These are phyloP conservation scores for Wallemia hederae DNA, from an alignment of 1,284 basidiomycete genomes.

Conservation along the genomic window DNA sequence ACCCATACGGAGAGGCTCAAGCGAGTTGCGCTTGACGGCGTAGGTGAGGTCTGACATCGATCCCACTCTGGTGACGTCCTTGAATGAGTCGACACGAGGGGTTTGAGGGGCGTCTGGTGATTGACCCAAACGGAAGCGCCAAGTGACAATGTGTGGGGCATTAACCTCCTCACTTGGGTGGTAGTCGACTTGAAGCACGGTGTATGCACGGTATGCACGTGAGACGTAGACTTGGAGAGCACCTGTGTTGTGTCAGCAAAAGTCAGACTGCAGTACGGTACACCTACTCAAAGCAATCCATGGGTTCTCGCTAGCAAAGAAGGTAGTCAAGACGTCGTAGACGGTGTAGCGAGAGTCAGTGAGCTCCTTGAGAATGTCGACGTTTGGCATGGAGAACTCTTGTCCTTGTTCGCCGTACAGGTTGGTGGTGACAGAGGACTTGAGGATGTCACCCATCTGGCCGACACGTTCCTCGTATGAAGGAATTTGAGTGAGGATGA, in stretches of 20 bases:
- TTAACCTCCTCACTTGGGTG: conserved; percentile 55
- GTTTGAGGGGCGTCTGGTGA: conserved; percentile 57
- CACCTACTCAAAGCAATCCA: conserved; percentile 48
- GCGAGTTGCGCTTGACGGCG: conserved; percentile 46
- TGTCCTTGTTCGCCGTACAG: conserved; percentile 59
- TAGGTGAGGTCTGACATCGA: conserved; percentile 83
- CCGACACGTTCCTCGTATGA: conserved; percentile 75
- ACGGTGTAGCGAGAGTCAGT: conserved; percentile 91
- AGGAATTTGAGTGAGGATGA: conserved; percentile 84
- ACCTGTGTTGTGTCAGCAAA: conserved; percentile 22
- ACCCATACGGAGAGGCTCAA: conserved; percentile 61
- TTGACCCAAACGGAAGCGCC: conserved; percentile 76
- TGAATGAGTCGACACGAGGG: conserved; percentile 30
- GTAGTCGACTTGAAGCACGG: conserved; percentile 68
- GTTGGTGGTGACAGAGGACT: conserved; percentile 52
- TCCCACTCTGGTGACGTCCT: conserved; percentile 29
- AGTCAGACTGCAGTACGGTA: background rate
- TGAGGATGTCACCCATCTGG: conserved; percentile 86
- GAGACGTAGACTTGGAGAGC: conserved; percentile 88
- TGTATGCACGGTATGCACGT: conserved; percentile 86
- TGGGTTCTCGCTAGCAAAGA: conserved; percentile 65
- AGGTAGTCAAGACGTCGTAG: conserved; percentile 82
- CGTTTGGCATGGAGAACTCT: conserved; percentile 34
- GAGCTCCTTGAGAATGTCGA: conserved; percentile 67
- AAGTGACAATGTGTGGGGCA: conserved; percentile 47